These are phyloP conservation scores for Pontederia crassipes DNA, from an alignment of 176 grass and related monocot genomes.

Conservation along the genomic window DNA sequence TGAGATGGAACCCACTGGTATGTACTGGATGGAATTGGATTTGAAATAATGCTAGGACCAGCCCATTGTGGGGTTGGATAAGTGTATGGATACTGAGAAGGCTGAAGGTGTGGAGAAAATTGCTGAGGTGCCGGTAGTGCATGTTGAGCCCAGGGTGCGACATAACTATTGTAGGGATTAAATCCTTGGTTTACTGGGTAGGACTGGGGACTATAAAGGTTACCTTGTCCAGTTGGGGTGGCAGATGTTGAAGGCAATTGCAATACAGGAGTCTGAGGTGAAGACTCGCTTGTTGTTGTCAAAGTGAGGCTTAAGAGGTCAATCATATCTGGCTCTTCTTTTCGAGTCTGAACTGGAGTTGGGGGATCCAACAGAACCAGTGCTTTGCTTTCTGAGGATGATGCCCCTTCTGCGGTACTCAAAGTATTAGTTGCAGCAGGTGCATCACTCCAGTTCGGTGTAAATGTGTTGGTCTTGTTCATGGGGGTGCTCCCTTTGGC, in stretches of 20 bases:
- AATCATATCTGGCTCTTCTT: slow-evolving; percentile 70
- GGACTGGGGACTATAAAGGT: slow-evolving; percentile 26
- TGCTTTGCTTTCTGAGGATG: slow-evolving; percentile 50
- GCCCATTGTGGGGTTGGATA: slow-evolving; percentile 27
- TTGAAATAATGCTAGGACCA: slow-evolving; percentile 14
- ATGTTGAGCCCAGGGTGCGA: slow-evolving; percentile 70
- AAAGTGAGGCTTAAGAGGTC: slow-evolving; percentile 78
- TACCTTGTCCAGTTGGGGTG: slow-evolving; percentile 16
- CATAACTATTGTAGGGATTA: slow-evolving; percentile 41
- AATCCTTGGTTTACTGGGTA: slow-evolving; percentile 34
- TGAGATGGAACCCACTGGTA: slow-evolving; percentile 19
- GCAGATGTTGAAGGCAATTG: slow-evolving; percentile 17
- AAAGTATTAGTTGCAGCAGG: slow-evolving; percentile 27
- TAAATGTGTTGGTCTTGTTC: slow-evolving; percentile 2
- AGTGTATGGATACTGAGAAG: slow-evolving; percentile 4
- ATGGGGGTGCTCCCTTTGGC: not conserved
- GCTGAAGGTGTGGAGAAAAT: slow-evolving; percentile 12
- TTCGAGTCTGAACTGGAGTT: slow-evolving; percentile 25
- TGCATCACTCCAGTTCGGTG: slow-evolving; percentile 37
- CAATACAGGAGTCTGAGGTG: slow-evolving; percentile 13
- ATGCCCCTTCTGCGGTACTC: slow-evolving; percentile 9
- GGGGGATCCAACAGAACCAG: slow-evolving; percentile 54
- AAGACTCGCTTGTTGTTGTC: slow-evolving; percentile 22
- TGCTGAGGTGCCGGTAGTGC: slow-evolving; percentile 22
- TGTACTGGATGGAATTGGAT: slow-evolving; percentile 17